Evolutionary conservation across 2,329 filamentous ascomycete genomes (phyloP).

Genomic region (Aureobasidium sp.): DNA sequence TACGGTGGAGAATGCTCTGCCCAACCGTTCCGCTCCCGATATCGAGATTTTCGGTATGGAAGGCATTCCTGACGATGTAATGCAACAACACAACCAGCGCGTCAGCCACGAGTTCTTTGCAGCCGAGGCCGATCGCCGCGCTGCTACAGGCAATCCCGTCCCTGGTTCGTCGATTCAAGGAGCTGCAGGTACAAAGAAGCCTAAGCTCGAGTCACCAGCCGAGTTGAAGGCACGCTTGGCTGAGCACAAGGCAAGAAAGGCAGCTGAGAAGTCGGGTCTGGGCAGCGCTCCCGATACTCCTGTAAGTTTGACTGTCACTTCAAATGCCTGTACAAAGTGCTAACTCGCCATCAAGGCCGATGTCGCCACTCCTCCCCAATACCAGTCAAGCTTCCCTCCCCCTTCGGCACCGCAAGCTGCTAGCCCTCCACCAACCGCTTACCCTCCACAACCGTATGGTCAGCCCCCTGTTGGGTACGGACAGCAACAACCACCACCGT

Average conservation of each 20-base stretch:
- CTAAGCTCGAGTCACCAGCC: conserved; percentile 63
- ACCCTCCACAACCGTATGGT: conserved; percentile 31
- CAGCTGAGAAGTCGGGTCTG: conserved; percentile 20
- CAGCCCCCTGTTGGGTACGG: conserved; percentile 21
- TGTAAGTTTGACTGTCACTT: conserved; percentile 2
- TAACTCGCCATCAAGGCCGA: conserved; percentile 2
- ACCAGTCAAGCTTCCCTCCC: conserved; percentile 2
- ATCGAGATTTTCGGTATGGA: conserved; percentile 99
- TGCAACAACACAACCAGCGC: conserved; percentile 75
- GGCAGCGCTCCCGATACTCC: conserved; percentile 10
- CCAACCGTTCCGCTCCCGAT: conserved; percentile 75
- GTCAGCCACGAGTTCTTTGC: conserved; percentile 81
- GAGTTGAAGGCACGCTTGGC: conserved; percentile 75
- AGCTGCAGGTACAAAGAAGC: conserved; percentile 46
- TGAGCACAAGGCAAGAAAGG: conserved; percentile 62
- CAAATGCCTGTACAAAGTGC: not conserved
- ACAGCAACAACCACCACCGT: conserved; percentile 1
- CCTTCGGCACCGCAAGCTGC: conserved; percentile 2
- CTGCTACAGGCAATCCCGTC: conserved; percentile 72
- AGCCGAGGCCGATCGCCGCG: conserved; percentile 71
- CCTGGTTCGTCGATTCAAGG: conserved; percentile 45
- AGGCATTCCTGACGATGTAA: conserved; percentile 79
- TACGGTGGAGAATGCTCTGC: conserved; percentile 84
- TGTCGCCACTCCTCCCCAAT: conserved; percentile 9
- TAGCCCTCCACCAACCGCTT: not conserved